Evolutionary conservation across 148 eudicot species (phyloP).

Genomic region (Simmondsia chinensis): DNA sequence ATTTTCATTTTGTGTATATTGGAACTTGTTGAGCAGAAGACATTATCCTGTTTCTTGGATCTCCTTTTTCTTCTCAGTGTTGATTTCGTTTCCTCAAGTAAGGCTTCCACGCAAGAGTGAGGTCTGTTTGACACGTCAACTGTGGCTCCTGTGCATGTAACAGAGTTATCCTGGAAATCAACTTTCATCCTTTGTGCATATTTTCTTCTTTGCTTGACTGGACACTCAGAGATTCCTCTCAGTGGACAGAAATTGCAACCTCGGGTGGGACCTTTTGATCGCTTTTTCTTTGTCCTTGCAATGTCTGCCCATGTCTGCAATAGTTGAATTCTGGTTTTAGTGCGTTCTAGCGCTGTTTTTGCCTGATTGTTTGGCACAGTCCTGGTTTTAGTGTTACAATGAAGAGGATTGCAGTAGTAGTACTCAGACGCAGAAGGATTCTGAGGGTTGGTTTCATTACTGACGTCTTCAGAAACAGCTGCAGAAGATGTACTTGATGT

Average conservation of each 20-base stretch:
- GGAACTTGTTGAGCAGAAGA: constrained; percentile 9
- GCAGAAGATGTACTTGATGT: constrained; percentile 14
- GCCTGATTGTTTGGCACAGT: constrained; percentile 16
- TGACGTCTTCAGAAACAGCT: constrained; percentile 16
- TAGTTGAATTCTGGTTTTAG: constrained; percentile 18
- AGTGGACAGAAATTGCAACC: constrained; percentile 40
- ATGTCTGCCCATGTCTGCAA: constrained; percentile 32
- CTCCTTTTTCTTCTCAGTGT: constrained; percentile 39
- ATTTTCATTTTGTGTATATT: too few relatives aligned
- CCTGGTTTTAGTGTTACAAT: constrained; percentile 13
- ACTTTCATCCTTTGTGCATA: constrained; percentile 15
- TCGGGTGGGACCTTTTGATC: constrained; percentile 46
- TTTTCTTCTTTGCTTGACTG: constrained; percentile 17
- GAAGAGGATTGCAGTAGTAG: constrained; percentile 14
- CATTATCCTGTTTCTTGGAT: constrained; percentile 24
- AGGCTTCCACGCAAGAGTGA: constrained; percentile 35
- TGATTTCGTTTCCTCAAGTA: constrained; percentile 23
- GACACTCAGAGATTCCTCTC: constrained; percentile 21
- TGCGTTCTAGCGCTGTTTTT: constrained; percentile 8
- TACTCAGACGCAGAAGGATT: constrained; percentile 16
- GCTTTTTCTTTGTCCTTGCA: constrained; percentile 34
- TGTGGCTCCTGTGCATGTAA: constrained; percentile 11
- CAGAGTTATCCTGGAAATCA: constrained; percentile 12
- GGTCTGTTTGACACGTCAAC: constrained; percentile 11
- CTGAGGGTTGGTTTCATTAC: constrained; percentile 9